A percentile compares a stretch with the other conserved stretches of the same genome.
phyloP scores from a whole-genome alignment of 2,329 filamentous ascomycete genomes.

The Cordyceps javanica region DNA sequence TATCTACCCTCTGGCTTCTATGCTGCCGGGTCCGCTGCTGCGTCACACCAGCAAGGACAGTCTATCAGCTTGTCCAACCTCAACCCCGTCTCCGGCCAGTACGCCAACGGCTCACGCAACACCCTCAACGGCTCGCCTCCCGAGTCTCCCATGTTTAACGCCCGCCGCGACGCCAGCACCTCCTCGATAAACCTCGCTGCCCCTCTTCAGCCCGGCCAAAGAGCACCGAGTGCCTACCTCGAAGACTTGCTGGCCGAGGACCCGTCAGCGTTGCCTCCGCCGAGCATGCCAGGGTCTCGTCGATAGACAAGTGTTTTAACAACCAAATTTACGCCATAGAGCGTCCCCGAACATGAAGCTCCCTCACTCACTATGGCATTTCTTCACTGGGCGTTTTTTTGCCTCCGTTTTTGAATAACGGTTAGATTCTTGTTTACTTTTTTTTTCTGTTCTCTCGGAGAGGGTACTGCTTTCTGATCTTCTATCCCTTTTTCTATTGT shows the following conservation, averaged over 20 bases:
- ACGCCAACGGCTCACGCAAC: conserved; percentile 31
- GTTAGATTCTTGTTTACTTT: background rate
- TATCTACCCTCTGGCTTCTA: conserved; percentile 93
- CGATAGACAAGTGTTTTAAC: conserved; percentile 20
- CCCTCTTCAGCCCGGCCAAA: conserved; percentile 50
- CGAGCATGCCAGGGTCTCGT: conserved; percentile 27
- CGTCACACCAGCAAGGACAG: conserved; percentile 39
- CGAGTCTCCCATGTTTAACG: conserved; percentile 54
- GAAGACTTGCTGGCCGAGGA: conserved; percentile 85
- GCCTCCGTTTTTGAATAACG: conserved; percentile 2
- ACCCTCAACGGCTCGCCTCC: conserved; percentile 51
- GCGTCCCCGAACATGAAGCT: background rate
- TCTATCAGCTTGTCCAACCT: conserved; percentile 58
- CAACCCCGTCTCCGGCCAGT: conserved; percentile 51
- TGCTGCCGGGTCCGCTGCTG: conserved; percentile 56
- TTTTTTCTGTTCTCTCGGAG: background rate
- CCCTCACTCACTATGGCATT: background rate
- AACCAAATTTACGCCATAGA: background rate
- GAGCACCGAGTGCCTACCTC: conserved; percentile 82
- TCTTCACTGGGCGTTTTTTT: conserved; percentile 2
- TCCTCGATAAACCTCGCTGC: conserved; percentile 63
- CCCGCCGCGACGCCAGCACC: conserved; percentile 47
- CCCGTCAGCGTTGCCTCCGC: conserved; percentile 43
- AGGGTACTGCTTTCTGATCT: background rate
- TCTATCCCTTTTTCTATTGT: background rate